Base-by-base conservation (phyloP, 2,329 filamentous ascomycete species). In the Sordariomycetes sp. region DNA sequence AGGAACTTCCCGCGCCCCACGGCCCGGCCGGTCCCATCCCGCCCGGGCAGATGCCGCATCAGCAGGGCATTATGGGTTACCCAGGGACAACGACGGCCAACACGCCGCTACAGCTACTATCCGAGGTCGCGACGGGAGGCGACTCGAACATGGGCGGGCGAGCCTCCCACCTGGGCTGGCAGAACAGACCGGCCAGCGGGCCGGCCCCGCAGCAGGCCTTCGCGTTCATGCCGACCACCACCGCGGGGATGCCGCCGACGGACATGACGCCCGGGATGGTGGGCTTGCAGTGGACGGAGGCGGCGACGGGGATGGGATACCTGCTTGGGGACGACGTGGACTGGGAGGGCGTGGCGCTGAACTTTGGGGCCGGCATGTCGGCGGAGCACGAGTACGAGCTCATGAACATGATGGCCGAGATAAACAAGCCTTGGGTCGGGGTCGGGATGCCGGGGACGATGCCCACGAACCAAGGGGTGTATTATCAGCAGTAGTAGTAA, bases 21-120 rank as follows among this genome's bases (percentile, higher is more conserved):
- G n/a, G n/a, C n/a, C n/a, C n/a, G n/a, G n/a, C n/a, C n/a, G n/a
- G n/a, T n/a, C n/a, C n/a, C n/a, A n/a, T n/a, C 20, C 24, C 20
- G 25, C 13, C 25, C 7, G 34, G 36, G 22, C 20, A 24, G 32
- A 22, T 35, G 24, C 54, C 28, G 32, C 20, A 35, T 32, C 45
- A 42, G 3, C 35, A 28, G 24, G 17, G 45, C 15, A 39, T 25
- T 10, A 22, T 36, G 20, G 34, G 66, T 28, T 68, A 68, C 56
- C 60, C 64, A 57, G 52, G n/a, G 10, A 28, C 45, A 25, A 13
- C 48, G 20, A 65, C 70, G 64, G 71, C 70, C 35, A 80, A 76
- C 62, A 81, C 78, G 0, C 78, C 78, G 1, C 71, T 82, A 3
- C 76, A 81, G 56, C 69, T 82, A 25, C 72, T 82, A 7, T 81